Conservation (phyloP, 2,329 filamentous ascomycete species). For the Claviceps pazoutovae region DNA sequence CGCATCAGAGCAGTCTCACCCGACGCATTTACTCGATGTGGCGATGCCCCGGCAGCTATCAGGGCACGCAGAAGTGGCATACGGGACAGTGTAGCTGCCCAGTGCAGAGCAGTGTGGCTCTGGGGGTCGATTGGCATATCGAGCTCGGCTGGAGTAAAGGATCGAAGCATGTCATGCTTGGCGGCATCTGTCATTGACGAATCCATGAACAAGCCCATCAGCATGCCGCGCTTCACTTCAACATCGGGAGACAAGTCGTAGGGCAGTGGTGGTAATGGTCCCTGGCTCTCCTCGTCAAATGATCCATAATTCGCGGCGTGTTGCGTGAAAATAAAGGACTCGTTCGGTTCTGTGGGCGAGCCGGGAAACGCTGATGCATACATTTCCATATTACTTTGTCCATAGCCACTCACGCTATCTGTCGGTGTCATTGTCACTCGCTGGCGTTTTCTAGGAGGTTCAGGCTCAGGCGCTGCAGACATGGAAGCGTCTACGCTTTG, state of each 20-base stretch:
- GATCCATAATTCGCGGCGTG: slow-evolving; percentile 27
- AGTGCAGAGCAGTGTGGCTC: slow-evolving; percentile 82
- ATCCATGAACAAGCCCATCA: slow-evolving; percentile 75
- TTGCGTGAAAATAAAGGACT: slow-evolving; percentile 59
- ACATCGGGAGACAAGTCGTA: slow-evolving; percentile 48
- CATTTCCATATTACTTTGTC: slow-evolving; percentile 27
- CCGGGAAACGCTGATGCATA: slow-evolving; percentile 40
- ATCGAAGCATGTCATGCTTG: slow-evolving; percentile 63
- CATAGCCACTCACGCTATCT: slow-evolving; percentile 42
- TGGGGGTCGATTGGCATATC: slow-evolving; percentile 87
- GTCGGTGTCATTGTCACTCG: slow-evolving; percentile 41
- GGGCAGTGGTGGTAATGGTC: slow-evolving; percentile 51
- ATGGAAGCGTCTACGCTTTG: slow-evolving; percentile 22
- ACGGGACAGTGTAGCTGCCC: slow-evolving; percentile 85
- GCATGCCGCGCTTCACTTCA: slow-evolving; percentile 65
- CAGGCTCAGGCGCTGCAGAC: slow-evolving; percentile 38
- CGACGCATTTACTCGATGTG: slow-evolving; percentile 73
- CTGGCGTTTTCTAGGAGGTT: slow-evolving; percentile 73
- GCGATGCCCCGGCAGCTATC: slow-evolving; percentile 72
- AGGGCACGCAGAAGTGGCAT: slow-evolving; percentile 70
- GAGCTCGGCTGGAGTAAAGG: slow-evolving; percentile 64
- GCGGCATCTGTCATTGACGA: slow-evolving; percentile 54
- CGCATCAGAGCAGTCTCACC: slow-evolving; percentile 91
- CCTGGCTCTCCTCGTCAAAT: slow-evolving; percentile 36
- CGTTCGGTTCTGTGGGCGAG: slow-evolving; percentile 68